Evolutionary conservation across 148 eudicot genomes (phyloP), one percentile per base, ranked within the genome.

Genomic region (Vaccinium macrocarpon): DNA sequence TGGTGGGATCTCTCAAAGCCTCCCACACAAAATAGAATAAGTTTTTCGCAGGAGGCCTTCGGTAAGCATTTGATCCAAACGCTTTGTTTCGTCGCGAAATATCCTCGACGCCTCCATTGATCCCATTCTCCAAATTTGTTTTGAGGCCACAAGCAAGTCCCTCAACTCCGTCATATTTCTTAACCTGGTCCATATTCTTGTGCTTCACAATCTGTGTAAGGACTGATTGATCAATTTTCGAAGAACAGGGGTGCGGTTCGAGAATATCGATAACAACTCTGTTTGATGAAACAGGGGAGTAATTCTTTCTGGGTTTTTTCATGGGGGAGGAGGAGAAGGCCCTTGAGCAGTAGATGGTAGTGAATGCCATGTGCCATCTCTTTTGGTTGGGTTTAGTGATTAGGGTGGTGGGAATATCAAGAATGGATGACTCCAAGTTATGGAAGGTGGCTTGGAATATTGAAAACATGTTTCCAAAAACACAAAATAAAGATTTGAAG

Each of bases 321-420:
- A 64, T 19, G 18, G 76, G 82, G 18, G 84, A 62, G 18, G 84
- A 62, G 70, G 70, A 64, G 70, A 64, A 64, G 14, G 70, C 70
- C 64, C 84, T 85, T 14, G 84, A 74, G 52, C 81, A 85, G 35
- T 74, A 85, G 25, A 85, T 81, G 1, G 76, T 18, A 6, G 81
- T 55, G 15, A 85, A 15, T 16, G 84, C 84, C 84, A 48, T 48
- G 16, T 50, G 84, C 87, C 87, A 85, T 61, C 87, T 85, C 76
- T 61, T 48, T 55, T 73, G 81, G 80, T 61, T 73, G 57, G n/a
- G 35, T 80, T 80, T 46, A 0, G 6, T 15, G 18, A 10, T 10
- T 1, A 35, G 25, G 57, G 42, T 1, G 13, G 48, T 84, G 83
- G 59, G 27, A 8, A 55, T 4, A 2, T 16, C 76, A 6, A 6